These are phyloP conservation scores for Colletotrichum spinosum DNA, from an alignment of 2,329 filamentous ascomycete species.

Conservation along the genomic window DNA sequence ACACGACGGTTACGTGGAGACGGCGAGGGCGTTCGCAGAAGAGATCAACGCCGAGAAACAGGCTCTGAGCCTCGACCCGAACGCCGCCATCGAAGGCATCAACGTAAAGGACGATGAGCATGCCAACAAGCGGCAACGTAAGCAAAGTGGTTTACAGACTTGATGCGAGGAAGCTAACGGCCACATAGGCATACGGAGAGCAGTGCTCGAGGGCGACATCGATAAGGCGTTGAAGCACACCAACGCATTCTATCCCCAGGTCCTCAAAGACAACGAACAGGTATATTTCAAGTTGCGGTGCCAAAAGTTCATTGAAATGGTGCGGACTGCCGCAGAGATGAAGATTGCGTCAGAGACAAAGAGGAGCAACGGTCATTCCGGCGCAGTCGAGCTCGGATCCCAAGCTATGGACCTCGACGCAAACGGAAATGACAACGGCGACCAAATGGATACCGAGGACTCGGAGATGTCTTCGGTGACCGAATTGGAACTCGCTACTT, in stretches of 20 bases:
- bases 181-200: constrained; percentile 79
- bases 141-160: constrained; percentile 43
- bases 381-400: constrained; percentile 54
- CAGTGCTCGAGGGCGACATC: constrained; percentile 92
- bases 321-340: constrained; percentile 77
- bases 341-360: constrained; percentile 60
- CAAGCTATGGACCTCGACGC: constrained; percentile 69
- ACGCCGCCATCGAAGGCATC: constrained; percentile 65
- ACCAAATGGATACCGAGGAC: constrained; percentile 68
- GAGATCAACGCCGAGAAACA: constrained; percentile 82
- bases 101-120: constrained; percentile 85
- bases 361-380: constrained; percentile 56
- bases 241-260: constrained; percentile 80
- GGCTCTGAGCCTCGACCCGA: constrained; percentile 71
- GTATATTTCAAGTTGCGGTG: constrained; percentile 91
- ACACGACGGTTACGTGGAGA: constrained; percentile 96
- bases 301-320: constrained; percentile 96
- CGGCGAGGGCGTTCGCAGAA: constrained; percentile 86
- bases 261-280: constrained; percentile 82
- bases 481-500: constrained; percentile 73
- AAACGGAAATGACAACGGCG: constrained; percentile 56
- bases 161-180: constrained; percentile 21
- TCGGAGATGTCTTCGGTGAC: constrained; percentile 35
- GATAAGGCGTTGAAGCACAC: constrained; percentile 90
- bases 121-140: constrained; percentile 87